Evolutionary conservation across 2,329 filamentous ascomycete genomes (phyloP).

Genomic region (Diaporthe australafricana): DNA sequence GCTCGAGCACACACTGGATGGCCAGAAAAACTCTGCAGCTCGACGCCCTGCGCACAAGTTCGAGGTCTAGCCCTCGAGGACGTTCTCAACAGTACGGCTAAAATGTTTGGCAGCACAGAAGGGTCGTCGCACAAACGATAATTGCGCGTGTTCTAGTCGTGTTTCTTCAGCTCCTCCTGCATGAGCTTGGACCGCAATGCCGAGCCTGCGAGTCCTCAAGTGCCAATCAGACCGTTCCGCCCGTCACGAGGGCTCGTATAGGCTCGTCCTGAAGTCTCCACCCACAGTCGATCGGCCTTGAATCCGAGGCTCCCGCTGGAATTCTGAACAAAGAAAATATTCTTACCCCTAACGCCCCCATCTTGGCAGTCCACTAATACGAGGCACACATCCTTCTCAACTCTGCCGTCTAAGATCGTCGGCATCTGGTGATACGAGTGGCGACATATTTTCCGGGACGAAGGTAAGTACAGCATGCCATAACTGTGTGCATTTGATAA

Average conservation of each 20-base stretch:
- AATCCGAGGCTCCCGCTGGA: background rate
- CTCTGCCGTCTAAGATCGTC: background rate
- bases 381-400: background rate
- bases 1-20: slow-evolving; percentile 11
- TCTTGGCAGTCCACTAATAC: background rate
- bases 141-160: background rate
- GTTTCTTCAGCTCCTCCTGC: background rate
- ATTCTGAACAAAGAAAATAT: background rate
- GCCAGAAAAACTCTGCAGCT: background rate
- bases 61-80: background rate
- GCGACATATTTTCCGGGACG: background rate
- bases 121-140: background rate
- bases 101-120: background rate
- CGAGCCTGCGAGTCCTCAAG: background rate
- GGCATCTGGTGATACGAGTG: background rate
- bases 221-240: background rate
- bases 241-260: background rate
- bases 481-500: no score
- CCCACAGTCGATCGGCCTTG: background rate
- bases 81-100: background rate
- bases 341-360: background rate
- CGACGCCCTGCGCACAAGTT: background rate
- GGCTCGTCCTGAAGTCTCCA: background rate
- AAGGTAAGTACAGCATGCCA: background rate
- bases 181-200: background rate